Evolutionary conservation across 495 filamentous ascomycete species (phyloP), one percentile per base, ranked within the genome.

Genomic region (Podospora didyma): DNA sequence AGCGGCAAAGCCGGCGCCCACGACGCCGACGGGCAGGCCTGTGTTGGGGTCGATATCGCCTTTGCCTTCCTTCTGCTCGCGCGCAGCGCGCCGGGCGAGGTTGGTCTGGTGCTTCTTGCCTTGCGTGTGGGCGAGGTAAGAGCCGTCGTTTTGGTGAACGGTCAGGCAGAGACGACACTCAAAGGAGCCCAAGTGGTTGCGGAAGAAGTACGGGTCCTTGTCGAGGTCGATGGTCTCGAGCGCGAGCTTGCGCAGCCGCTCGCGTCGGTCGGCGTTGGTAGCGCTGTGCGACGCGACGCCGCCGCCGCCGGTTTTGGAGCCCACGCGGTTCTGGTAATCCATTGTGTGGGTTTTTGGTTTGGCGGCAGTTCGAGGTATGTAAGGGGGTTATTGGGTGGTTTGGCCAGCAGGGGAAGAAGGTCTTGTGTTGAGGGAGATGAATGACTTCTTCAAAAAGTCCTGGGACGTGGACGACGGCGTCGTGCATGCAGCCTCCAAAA

Each of bases 191-290:
- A 97, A 90, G 66, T 99, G 94, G 77, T 99, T 99, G 69, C 96
- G 96, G 88, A 99, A 97, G 82, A 99, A 96, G 81, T 97, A 99
- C 0, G 94, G 94, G 77, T 99, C 94, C 75, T 97, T 97, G 70
- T 97, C 95, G 46, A 99, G 86, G 74, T 99, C 95, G 79, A 99
- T 99, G 19, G 89, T 91, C 76, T 99, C 94, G 60, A 99, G 89
- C 12, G 94, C 94, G 65, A 99, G 90, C 76, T 96, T 96, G 69
- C 94, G 93, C 20, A 97, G 86, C 52, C 95, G 92, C 73, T 97
- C 95, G 62, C 94, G 89, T 39, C 94, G 89, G 79, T 99, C 94
- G 51, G 95, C 92, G 71, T 97, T 99, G 45, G 91, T 93, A 53
- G 90, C 87, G 66, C 86, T 90, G 71, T 92, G 86, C 7, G 92